Evolutionary conservation across 192 early-diverging fungal species (phyloP), one percentile per base, ranked within the genome.

Genomic region (Linnemannia exigua): DNA sequence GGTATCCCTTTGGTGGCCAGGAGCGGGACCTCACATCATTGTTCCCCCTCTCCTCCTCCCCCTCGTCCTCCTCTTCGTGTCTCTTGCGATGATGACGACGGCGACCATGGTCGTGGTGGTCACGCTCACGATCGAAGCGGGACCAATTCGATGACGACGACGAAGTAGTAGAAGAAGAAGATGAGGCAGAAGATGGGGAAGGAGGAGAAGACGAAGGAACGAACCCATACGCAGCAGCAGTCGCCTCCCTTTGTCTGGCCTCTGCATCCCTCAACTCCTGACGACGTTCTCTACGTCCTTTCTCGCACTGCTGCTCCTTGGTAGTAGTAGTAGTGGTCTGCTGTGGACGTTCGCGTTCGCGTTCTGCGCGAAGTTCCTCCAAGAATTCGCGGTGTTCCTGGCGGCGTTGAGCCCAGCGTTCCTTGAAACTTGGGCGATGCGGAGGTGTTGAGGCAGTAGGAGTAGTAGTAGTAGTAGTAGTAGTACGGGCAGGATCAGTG

Each of bases 1-100:
- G 70, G 48, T 82, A 82, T 2, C 70, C 80, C 6, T 58, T 76
- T 6, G 80, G 80, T 54, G 80, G 80, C 80, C 80, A 82, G 19
- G 69, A 70, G 31, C 36, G 31, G 4, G 44, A 75, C 16, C 35
- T 15, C 20, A 25, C 38, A 33, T 36, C 36, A 20, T 61, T 44
- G 41, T 9, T 74, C 25, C 28, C 25, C 51, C 0, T n/a, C 20
- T n/a, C 33, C 8, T 66, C 67, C 14, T 28, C 16, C 11, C 38
- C 50, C 20, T 79, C 47, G 11, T 74, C 66, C n/a, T 63, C 61
- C 25, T 70, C 20, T 7, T 20, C 15, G 3, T 44, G 46, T 36
- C 50, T 52, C 67, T 58, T 20, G 3, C 68, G 72, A 46, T 52
- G 74, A 37, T 71, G 67, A 37, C 61, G 66, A 58, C 78, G 72